Conservation (phyloP, 2,329 filamentous ascomycete genomes). For the Apiospora kogelbergensis region DNA sequence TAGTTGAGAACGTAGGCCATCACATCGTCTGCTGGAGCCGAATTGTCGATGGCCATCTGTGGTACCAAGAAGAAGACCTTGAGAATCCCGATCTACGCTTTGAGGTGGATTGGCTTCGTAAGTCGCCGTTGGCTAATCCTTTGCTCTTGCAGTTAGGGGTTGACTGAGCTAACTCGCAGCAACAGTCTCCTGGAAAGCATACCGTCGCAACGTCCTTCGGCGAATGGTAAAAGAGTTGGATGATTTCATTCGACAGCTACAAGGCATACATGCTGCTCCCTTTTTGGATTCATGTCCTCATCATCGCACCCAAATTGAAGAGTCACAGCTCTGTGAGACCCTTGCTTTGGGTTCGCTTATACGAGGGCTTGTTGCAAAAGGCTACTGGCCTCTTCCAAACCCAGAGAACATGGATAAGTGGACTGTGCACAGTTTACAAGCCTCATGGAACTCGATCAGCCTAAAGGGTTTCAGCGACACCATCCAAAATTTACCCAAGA, state of each 20-base stretch:
- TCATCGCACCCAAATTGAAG: not conserved
- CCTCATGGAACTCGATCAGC: not conserved
- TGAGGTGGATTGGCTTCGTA: too few relatives aligned
- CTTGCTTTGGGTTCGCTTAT: not conserved
- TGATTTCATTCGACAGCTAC: not conserved
- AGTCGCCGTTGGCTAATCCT: too few relatives aligned
- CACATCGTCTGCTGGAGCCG: not conserved
- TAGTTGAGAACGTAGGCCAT: not conserved
- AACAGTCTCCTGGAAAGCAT: too few relatives aligned
- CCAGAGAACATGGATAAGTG: not conserved
- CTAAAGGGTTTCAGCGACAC: not conserved
- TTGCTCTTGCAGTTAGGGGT: too few relatives aligned
- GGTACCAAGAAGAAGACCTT: not conserved
- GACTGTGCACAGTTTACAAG: rapidly evolving
- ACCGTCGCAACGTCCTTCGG: too few relatives aligned
- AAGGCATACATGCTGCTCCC: not conserved
- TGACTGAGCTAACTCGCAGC: too few relatives aligned
- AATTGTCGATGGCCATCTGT: not conserved
- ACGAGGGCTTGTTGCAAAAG: not conserved
- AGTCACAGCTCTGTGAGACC: not conserved
- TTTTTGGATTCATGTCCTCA: not conserved
- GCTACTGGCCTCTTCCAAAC: not conserved
- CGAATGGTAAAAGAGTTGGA: too few relatives aligned
- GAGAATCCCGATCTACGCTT: not conserved
- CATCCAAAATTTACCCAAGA: not conserved